Conservation (phyloP, 2,329 filamentous ascomycete species). For the Aspergillus phoenicis region DNA sequence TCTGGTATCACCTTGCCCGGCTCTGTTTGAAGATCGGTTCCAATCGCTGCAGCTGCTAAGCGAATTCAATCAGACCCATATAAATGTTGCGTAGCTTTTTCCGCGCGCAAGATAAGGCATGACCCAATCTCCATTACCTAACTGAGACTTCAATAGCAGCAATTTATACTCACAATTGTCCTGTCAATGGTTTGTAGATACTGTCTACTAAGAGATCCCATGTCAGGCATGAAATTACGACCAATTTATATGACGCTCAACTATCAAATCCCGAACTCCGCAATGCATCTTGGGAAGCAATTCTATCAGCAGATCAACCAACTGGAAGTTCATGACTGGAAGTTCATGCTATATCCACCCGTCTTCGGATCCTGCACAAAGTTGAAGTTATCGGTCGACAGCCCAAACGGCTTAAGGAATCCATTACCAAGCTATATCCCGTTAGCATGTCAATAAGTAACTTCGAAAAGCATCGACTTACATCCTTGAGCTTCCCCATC, state of each 20-base stretch:
- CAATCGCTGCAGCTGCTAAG: too few relatives aligned
- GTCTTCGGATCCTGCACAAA: conserved; percentile 88
- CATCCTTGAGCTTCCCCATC: conserved; percentile 92
- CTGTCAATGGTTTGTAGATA: too few relatives aligned
- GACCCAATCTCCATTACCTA: too few relatives aligned
- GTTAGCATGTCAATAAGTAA: conserved; percentile 8
- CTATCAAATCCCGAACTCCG: not conserved
- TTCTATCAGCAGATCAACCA: not conserved
- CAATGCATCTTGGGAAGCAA: not conserved
- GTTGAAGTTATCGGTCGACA: conserved; percentile 93
- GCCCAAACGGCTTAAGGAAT: conserved; percentile 85
- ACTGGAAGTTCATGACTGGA: conserved; percentile 47
- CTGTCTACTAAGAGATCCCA: not conserved
- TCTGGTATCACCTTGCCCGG: too few relatives aligned
- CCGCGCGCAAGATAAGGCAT: too few relatives aligned
- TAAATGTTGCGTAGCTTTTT: too few relatives aligned
- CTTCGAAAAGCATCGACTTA: conserved; percentile 41
- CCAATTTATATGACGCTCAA: not conserved
- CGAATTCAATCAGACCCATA: too few relatives aligned
- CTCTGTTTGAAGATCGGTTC: too few relatives aligned
- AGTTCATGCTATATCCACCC: conserved; percentile 94
- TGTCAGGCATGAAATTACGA: not conserved
- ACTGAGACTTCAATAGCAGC: too few relatives aligned
- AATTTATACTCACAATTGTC: too few relatives aligned
- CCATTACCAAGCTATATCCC: conserved; percentile 75